Percentiles rank a stretch among this genome's conserved stretches.
These are phyloP conservation scores for Cladophialophora bantiana DNA, from an alignment of 2,329 filamentous ascomycete genomes.

Conservation along the genomic window DNA sequence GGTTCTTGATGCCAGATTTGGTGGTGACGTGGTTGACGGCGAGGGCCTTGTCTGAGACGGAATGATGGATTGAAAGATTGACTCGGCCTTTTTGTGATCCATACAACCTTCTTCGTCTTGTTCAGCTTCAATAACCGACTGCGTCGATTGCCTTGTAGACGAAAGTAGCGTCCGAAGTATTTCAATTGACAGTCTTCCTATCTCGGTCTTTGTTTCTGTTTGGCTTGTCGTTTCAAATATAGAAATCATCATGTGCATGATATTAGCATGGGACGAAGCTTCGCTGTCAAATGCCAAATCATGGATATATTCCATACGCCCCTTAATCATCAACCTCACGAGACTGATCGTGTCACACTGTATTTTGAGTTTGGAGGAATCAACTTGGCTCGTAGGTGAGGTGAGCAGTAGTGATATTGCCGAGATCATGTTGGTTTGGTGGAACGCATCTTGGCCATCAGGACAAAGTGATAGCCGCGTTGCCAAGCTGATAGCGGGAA, in stretches of 20 bases:
- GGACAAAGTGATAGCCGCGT: conserved; percentile 29
- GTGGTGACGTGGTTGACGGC: not conserved
- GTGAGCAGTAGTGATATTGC: conserved; percentile 15
- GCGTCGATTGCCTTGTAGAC: not conserved
- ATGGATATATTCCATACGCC: conserved; percentile 5
- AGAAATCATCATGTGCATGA: not conserved
- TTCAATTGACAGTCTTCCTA: conserved; percentile 32
- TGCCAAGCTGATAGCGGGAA: conserved; percentile 33
- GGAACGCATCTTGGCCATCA: conserved; percentile 29
- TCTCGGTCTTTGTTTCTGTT: conserved; percentile 24
- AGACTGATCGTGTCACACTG: conserved; percentile 27
- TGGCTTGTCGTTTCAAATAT: conserved; percentile 30
- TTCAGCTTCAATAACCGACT: not conserved
- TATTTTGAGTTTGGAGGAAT: conserved; percentile 22
- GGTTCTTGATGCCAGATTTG: not conserved
- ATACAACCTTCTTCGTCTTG: not conserved
- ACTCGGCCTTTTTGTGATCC: not conserved
- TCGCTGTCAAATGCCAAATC: conserved; percentile 2
- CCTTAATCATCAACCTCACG: conserved; percentile 32
- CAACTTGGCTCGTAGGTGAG: conserved; percentile 14
- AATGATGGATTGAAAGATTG: not conserved
- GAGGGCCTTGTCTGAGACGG: not conserved
- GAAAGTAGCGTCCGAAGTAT: conserved; percentile 28
- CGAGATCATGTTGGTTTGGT: conserved; percentile 6
- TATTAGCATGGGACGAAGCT: not conserved